Evolutionary conservation across 2,329 filamentous ascomycete genomes (phyloP), one percentile per base, ranked within the genome.

Genomic region (Dothideomycetes sp.): DNA sequence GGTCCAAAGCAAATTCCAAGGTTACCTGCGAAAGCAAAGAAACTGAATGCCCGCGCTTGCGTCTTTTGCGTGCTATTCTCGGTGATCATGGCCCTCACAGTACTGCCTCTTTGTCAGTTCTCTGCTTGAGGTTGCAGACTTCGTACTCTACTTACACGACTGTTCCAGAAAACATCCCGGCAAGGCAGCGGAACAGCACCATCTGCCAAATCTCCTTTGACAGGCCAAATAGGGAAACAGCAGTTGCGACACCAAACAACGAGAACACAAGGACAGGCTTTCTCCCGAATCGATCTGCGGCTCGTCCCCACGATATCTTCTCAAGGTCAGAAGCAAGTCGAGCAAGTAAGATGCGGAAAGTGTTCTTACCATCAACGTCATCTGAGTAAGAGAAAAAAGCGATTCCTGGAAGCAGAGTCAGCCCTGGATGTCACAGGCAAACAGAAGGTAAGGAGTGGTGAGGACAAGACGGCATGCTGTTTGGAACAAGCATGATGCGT

Each of bases 311-410:
- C 46, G 69, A 62, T 18, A 89, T 72, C n/a, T n/a, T n/a, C n/a
- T n/a, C n/a, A n/a, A n/a, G n/a, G n/a, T n/a, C n/a, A n/a, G n/a
- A n/a, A n/a, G n/a, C n/a, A n/a, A n/a, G n/a, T n/a, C n/a, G n/a
- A n/a, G n/a, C n/a, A n/a, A n/a, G n/a, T n/a, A n/a, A n/a, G n/a
- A n/a, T n/a, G n/a, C n/a, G n/a, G n/a, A n/a, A n/a, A n/a, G n/a
- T n/a, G n/a, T n/a, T n/a, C n/a, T n/a, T n/a, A n/a, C n/a, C 76
- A 89, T 84, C 42, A 87, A 72, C n/a, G 74, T 41, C 70, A 85
- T 85, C 58, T 88, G 83, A 0, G 79, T 81, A 4, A 81, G 62
- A 3, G 78, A 83, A 61, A 88, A 89, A 19, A 86, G 61, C 0
- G 69, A 72, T 52, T 75, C 71, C 40, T 42, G n/a, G 36, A 30